These are phyloP conservation scores for Talaromyces amestolkiae DNA, from an alignment of 2,329 filamentous ascomycete genomes.

Conservation along the genomic window DNA sequence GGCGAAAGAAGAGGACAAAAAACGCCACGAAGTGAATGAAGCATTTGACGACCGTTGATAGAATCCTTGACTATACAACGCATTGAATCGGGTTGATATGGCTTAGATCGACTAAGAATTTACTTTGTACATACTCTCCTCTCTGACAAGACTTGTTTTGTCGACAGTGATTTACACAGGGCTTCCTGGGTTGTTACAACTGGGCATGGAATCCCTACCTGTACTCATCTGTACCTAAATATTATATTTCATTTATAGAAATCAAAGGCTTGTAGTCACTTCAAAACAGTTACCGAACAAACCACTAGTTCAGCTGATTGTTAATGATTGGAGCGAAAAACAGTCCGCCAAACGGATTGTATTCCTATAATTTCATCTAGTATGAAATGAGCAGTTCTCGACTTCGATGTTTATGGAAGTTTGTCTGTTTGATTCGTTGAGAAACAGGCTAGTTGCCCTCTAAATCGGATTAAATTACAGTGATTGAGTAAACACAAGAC, in stretches of 20 bases:
- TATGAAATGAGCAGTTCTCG: not conserved
- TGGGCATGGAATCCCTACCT: not conserved
- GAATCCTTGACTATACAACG: not conserved
- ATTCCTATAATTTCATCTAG: not conserved
- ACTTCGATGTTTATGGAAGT: not conserved
- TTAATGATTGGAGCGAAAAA: no score
- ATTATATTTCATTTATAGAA: not conserved
- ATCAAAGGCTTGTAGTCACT: not conserved
- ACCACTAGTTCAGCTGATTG: no score
- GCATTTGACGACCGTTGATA: not conserved
- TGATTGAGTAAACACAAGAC: not conserved
- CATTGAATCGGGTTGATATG: not conserved
- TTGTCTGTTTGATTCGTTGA: not conserved
- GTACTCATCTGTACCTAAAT: not conserved
- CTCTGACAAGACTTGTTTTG: not conserved
- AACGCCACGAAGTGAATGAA: not conserved
- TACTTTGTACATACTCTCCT: not conserved
- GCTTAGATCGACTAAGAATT: not conserved
- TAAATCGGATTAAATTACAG: conserved; percentile 3
- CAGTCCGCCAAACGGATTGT: no score
- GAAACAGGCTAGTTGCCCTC: not conserved
- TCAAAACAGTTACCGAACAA: no score
- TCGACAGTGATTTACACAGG: not conserved
- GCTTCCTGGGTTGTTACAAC: not conserved
- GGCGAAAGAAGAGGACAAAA: not conserved